Conservation (phyloP, 768 basidiomycete species). For the Tylopilus rubrobrunneus region DNA sequence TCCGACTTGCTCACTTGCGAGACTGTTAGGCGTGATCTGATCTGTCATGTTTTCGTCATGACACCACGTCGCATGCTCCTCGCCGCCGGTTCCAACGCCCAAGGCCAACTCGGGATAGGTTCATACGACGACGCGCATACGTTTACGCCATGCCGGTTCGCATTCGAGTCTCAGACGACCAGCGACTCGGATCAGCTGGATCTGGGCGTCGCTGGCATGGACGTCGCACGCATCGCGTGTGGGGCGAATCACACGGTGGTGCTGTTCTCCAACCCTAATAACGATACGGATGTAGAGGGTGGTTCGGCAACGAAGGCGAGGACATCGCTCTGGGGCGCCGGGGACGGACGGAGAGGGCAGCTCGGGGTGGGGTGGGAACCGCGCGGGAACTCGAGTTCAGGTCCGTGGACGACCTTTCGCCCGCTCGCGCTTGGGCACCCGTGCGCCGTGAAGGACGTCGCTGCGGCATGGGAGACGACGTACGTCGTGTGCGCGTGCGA, state of each 20-base stretch:
- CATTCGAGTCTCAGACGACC: slow-evolving; percentile 22
- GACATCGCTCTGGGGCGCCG: slow-evolving; percentile 66
- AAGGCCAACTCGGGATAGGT: slow-evolving; percentile 44
- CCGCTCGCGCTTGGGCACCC: slow-evolving; percentile 30
- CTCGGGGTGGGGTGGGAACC: slow-evolving; percentile 45
- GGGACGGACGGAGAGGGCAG: slow-evolving; percentile 69
- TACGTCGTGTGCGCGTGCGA: slow-evolving; percentile 57
- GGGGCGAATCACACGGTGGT: slow-evolving; percentile 81
- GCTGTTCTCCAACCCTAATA: slow-evolving; percentile 38
- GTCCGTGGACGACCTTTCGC: slow-evolving; percentile 38
- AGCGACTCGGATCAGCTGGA: slow-evolving; percentile 23
- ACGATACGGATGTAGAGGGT: too few species aligned
- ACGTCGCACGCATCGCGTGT: slow-evolving; percentile 51
- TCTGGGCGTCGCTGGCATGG: background rate
- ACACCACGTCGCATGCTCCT: slow-evolving; percentile 22
- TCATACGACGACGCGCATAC: slow-evolving; percentile 36
- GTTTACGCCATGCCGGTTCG: slow-evolving; percentile 33
- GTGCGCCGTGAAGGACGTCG: slow-evolving; percentile 40
- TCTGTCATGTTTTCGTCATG: slow-evolving; percentile 4
- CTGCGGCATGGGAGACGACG: slow-evolving; percentile 81
- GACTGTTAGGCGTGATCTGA: too few species aligned
- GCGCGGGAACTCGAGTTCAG: background rate
- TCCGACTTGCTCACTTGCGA: background rate
- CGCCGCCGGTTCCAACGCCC: slow-evolving; percentile 47
- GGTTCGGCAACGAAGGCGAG: background rate